phyloP scores from a whole-genome alignment of 495 filamentous ascomycete genomes.

The Aspergillus egyptiacus region DNA sequence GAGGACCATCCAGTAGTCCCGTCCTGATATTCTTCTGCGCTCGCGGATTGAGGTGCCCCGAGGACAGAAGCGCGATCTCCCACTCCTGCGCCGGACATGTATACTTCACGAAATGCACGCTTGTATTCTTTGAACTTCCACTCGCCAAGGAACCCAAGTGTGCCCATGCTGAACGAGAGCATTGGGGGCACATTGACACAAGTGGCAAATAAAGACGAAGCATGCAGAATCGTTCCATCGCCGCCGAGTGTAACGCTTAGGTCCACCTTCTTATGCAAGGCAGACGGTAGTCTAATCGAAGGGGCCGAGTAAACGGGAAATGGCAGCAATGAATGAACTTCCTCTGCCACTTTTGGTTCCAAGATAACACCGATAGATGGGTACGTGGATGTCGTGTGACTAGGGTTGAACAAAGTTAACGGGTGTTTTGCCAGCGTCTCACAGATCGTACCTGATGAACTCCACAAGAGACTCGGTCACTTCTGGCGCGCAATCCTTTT shows the following conservation, averaged over 20 bases:
- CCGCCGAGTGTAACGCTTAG: slow-evolving; percentile 84
- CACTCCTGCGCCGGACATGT: slow-evolving; percentile 76
- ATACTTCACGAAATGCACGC: slow-evolving; percentile 83
- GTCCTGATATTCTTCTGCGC: slow-evolving; percentile 16
- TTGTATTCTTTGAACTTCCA: slow-evolving; percentile 93
- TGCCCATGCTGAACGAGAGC: slow-evolving; percentile 95
- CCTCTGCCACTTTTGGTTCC: slow-evolving; percentile 65
- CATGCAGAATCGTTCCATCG: slow-evolving; percentile 91
- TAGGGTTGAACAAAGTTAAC: slow-evolving; percentile 22
- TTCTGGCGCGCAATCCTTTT: slow-evolving; percentile 68
- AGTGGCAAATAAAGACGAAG: slow-evolving; percentile 84
- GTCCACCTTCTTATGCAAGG: slow-evolving; percentile 66
- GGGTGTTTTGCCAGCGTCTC: background rate
- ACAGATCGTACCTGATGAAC: slow-evolving; percentile 57
- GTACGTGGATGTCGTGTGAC: slow-evolving; percentile 74
- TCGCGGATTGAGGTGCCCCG: slow-evolving; percentile 20
- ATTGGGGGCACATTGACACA: slow-evolving; percentile 78
- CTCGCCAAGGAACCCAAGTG: slow-evolving; percentile 89
- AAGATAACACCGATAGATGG: slow-evolving; percentile 76
- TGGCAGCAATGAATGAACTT: slow-evolving; percentile 64
- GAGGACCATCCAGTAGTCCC: slow-evolving; percentile 60
- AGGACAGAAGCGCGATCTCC: slow-evolving; percentile 39
- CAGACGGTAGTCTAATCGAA: slow-evolving; percentile 30
- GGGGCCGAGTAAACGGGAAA: slow-evolving; percentile 67
- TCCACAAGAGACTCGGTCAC: slow-evolving; percentile 69